Evolutionary conservation across 106 monocot genomes (phyloP).

Genomic region (Hemerocallis citrina): DNA sequence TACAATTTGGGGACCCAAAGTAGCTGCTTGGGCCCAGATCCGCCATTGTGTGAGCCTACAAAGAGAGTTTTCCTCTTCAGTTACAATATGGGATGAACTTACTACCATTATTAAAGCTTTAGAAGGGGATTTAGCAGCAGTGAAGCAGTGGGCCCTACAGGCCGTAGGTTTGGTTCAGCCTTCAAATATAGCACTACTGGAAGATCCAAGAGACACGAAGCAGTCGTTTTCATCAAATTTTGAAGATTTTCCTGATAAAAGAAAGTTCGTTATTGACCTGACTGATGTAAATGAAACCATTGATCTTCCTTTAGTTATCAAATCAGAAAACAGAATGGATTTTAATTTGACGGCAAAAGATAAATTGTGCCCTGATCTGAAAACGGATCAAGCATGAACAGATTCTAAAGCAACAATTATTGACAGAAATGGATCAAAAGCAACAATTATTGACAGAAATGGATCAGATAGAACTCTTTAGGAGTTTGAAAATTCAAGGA

Average conservation of each 20-base stretch:
- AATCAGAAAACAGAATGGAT: slow-evolving; percentile 1
- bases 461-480: background rate
- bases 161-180: slow-evolving; percentile 23
- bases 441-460: slow-evolving; percentile 4
- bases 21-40: no score
- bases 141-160: slow-evolving; percentile 24
- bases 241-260: background rate
- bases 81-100: slow-evolving; percentile 52
- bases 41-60: slow-evolving; percentile 55
- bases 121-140: slow-evolving; percentile 45
- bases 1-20: no score
- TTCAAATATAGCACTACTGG: slow-evolving; percentile 2
- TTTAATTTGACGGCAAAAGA: background rate
- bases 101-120: slow-evolving; percentile 60
- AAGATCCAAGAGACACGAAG: slow-evolving; percentile 9
- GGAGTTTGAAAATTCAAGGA: slow-evolving; percentile 10
- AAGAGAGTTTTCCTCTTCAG: slow-evolving; percentile 46
- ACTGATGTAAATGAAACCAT: background rate
- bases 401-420: slow-evolving; percentile 12
- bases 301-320: background rate
- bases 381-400: slow-evolving; percentile 6
- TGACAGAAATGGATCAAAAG: background rate
- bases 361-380: slow-evolving; percentile 19
- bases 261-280: slow-evolving; percentile 11
- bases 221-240: slow-evolving; percentile 1